Conservation (phyloP, 768 basidiomycete genomes). For the Holtermannia corniformis region DNA sequence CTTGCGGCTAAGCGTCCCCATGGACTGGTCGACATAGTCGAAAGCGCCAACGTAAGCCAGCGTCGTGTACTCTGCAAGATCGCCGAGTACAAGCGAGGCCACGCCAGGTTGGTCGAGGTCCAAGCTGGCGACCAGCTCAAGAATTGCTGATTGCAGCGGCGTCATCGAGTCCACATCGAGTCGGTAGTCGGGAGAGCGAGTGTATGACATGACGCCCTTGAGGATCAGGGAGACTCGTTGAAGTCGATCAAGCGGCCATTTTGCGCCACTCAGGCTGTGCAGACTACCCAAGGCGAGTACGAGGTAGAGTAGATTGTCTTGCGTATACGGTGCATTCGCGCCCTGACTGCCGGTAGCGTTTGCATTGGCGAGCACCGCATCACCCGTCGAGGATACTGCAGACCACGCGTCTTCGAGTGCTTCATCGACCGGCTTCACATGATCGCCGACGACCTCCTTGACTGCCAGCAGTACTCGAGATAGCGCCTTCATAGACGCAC, state of each 20-base stretch:
- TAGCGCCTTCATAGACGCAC: slow-evolving; percentile 74
- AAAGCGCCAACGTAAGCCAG: slow-evolving; percentile 80
- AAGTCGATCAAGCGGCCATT: slow-evolving; percentile 57
- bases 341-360: neutral
- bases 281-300: slow-evolving; percentile 58
- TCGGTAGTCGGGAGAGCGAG: slow-evolving; percentile 72
- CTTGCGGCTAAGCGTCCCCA: slow-evolving; percentile 41
- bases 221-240: slow-evolving; percentile 64
- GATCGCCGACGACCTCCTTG: slow-evolving; percentile 24
- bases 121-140: slow-evolving; percentile 60
- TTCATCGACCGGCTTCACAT: slow-evolving; percentile 40
- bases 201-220: slow-evolving; percentile 65
- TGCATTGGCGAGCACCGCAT: slow-evolving; percentile 2
- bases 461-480: slow-evolving; percentile 64
- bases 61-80: slow-evolving; percentile 74
- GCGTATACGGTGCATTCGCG: slow-evolving; percentile 52
- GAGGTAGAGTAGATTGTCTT: slow-evolving; percentile 75
- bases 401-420: slow-evolving; percentile 53
- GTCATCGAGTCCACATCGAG: slow-evolving; percentile 70
- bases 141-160: slow-evolving; percentile 55
- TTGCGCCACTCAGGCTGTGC: slow-evolving; percentile 48
- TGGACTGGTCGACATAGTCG: slow-evolving; percentile 45
- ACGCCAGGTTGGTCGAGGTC: slow-evolving; percentile 56
- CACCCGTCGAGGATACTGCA: slow-evolving; percentile 59
- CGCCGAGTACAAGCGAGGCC: slow-evolving; percentile 65